A percentile compares a stretch with the other conserved stretches of the same genome.
These are phyloP conservation scores for Brassica carinata DNA, from an alignment of 345 rosid species.

Conservation along the genomic window DNA sequence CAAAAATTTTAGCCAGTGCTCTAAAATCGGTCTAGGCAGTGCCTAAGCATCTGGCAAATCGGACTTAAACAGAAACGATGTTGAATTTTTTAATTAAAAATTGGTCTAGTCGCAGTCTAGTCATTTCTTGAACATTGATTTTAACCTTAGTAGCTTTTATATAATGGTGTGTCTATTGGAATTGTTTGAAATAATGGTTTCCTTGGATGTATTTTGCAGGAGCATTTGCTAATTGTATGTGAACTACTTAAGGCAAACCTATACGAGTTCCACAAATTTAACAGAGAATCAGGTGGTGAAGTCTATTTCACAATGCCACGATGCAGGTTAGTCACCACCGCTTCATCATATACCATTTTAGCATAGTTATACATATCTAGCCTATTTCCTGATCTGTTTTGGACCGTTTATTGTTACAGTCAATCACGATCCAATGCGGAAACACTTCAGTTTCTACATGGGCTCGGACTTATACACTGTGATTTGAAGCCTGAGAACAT, in stretches of 20 bases:
- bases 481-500: conserved; percentile 97
- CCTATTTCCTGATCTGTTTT: conserved; percentile 25
- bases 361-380: conserved; percentile 3
- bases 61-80: no score
- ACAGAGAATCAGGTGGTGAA: conserved; percentile 99
- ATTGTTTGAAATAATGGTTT: not conserved
- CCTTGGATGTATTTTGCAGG: conserved; percentile 52
- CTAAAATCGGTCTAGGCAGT: no score
- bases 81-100: no score
- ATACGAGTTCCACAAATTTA: conserved; percentile 97
- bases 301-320: conserved; percentile 99
- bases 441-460: conserved; percentile 90
- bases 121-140: no score
- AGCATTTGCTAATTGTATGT: conserved; percentile 96
- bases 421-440: conserved; percentile 95
- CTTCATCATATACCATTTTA: conserved; percentile 32
- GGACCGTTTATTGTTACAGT: conserved; percentile 60
- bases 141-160: no score
- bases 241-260: conserved; percentile 99
- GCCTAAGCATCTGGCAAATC: no score
- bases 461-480: conserved; percentile 97
- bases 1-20: no score
- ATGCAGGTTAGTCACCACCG: conserved; percentile 68
- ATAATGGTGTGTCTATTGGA: no score
- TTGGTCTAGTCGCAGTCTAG: not conserved